Evolutionary conservation across 1,284 basidiomycete species (phyloP).

Genomic region (Bondarzewia mesenterica): DNA sequence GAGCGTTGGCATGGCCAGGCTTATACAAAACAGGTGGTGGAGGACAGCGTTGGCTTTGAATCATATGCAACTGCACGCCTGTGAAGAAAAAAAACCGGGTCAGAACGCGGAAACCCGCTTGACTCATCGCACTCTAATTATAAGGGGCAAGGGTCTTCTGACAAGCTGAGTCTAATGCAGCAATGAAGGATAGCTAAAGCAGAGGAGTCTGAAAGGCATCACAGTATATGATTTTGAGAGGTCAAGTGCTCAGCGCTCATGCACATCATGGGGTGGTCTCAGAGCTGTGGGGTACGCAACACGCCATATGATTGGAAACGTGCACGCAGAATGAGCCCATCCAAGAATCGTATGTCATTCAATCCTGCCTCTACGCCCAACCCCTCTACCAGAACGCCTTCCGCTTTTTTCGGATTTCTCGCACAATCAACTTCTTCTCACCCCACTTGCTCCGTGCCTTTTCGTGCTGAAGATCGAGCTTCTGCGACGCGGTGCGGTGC

Average conservation of each 20-base stretch:
- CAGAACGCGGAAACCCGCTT: background rate
- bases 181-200: too few relatives aligned
- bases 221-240: too few relatives aligned
- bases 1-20: background rate
- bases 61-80: background rate
- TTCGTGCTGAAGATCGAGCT: constrained; percentile 32
- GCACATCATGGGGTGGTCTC: background rate
- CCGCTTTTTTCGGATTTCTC: constrained; percentile 48
- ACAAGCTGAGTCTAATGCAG: too few relatives aligned
- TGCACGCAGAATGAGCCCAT: background rate
- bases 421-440: constrained; percentile 43
- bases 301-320: background rate
- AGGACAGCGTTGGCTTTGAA: too few relatives aligned
- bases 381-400: constrained; percentile 47
- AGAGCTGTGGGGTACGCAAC: background rate
- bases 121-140: background rate
- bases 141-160: too few relatives aligned
- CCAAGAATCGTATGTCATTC: background rate
- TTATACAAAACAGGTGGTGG: too few relatives aligned
- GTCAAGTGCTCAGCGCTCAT: too few relatives aligned
- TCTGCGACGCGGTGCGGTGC: constrained; percentile 29
- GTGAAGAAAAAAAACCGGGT: background rate
- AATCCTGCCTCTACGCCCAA: background rate
- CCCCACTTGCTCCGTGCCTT: constrained; percentile 45
- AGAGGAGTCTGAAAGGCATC: too few relatives aligned